phyloP scores from a whole-genome alignment of 495 filamentous ascomycete species.

The Penicillium parvum region DNA sequence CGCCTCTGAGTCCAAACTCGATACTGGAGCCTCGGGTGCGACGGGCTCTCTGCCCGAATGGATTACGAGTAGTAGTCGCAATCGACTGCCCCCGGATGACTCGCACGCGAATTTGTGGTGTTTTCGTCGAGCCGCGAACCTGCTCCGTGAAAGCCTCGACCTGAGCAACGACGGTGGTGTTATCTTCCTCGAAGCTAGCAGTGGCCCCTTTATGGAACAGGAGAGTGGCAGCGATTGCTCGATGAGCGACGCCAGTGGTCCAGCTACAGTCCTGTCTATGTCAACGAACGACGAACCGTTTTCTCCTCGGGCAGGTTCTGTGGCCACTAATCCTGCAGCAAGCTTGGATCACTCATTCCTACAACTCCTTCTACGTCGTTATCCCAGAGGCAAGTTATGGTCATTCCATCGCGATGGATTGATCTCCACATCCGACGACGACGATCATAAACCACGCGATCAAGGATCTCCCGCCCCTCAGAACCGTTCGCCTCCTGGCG shows the following conservation, averaged over 20 bases:
- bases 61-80: slow-evolving; percentile 31
- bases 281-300: slow-evolving; percentile 40
- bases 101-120: slow-evolving; percentile 41
- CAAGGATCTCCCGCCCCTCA: slow-evolving; percentile 8
- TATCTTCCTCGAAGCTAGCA: slow-evolving; percentile 48
- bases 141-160: slow-evolving; percentile 54
- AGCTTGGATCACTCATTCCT: slow-evolving; percentile 43
- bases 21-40: slow-evolving; percentile 18
- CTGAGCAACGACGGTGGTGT: slow-evolving; percentile 48
- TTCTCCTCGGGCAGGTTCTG: slow-evolving; percentile 30
- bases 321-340: slow-evolving; percentile 28
- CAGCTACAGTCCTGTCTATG: slow-evolving; percentile 35
- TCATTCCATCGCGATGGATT: slow-evolving; percentile 53
- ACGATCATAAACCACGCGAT: slow-evolving; percentile 27
- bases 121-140: slow-evolving; percentile 52
- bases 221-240: slow-evolving; percentile 36
- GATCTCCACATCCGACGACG: slow-evolving; percentile 41
- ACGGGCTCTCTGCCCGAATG: slow-evolving; percentile 37
- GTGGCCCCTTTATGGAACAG: slow-evolving; percentile 23
- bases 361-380: slow-evolving; percentile 49
- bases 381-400: slow-evolving; percentile 62
- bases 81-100: slow-evolving; percentile 33
- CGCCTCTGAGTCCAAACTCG: slow-evolving; percentile 25
- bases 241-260: slow-evolving; percentile 19
- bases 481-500: slow-evolving; percentile 7